phyloP scores from a whole-genome alignment of 352 stramenopile genomes.

The Globisporangium polare region DNA sequence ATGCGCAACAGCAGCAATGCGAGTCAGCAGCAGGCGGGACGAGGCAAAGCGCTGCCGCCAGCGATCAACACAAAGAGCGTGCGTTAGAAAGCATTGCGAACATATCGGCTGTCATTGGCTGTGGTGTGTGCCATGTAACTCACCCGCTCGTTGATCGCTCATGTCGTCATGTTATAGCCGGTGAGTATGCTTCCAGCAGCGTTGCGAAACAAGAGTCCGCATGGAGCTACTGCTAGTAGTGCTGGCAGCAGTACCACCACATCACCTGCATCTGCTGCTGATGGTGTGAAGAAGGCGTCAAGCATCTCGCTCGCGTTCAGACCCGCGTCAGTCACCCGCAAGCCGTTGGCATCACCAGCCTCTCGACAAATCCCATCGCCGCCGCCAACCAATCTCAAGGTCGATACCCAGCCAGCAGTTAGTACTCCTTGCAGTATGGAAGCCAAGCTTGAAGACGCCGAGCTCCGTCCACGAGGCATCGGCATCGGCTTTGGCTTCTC shows the following conservation, averaged over 20 bases:
- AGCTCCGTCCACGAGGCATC: conserved; percentile 2
- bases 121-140: not conserved
- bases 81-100: conserved; percentile 16
- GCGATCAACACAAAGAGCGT: conserved; percentile 20
- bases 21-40: conserved; percentile 3
- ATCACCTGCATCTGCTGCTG: not conserved
- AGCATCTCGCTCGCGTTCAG: conserved; percentile 54
- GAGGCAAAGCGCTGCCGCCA: not conserved
- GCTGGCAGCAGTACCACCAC: not conserved
- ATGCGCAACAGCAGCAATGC: conserved; percentile 11
- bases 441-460: not conserved
- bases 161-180: conserved; percentile 18
- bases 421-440: not conserved
- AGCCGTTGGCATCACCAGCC: conserved; percentile 2
- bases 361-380: not conserved
- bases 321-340: conserved; percentile 49
- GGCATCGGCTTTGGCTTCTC: conserved; percentile 46
- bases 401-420: not conserved
- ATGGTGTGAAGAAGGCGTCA: conserved; percentile 10
- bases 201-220: conserved; percentile 41
- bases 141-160: not conserved
- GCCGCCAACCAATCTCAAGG: not conserved
- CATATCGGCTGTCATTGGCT: not conserved
- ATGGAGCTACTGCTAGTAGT: not conserved
- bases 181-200: conserved; percentile 47